Base-by-base conservation (phyloP, 2,329 filamentous ascomycete species). In the Colletotrichum gloeosporioides region DNA sequence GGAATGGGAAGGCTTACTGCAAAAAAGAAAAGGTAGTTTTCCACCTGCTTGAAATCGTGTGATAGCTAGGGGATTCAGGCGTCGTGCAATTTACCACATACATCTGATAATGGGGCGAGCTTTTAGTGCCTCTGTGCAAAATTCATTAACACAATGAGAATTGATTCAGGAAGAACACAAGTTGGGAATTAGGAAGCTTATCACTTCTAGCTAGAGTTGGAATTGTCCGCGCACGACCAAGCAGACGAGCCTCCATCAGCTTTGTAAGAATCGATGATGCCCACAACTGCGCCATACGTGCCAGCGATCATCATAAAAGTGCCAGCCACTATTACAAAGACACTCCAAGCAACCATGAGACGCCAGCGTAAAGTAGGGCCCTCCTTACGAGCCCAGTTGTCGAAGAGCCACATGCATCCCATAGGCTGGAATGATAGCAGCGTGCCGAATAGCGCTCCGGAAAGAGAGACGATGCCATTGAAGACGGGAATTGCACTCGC, bases 401-500 rank as follows among this genome's bases (percentile, higher is more conserved):
- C 81, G 16, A 71, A 82, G 2, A 82, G 53, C 81, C 81, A 82
- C 77, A 82, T 79, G 27, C 78, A 81, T 0, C 80, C 81, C 65
- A 81, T 80, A 0, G 80, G 79, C 29, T 82, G 78, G n/a, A 82
- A 76, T 81, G 83, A 81, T 69, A 83, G 78, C 8, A 82, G 29
- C 1, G 81, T 82, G 3, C 80, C 81, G 0, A 82, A 68, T 1
- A 84, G 78, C n/a, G 81, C 80, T 3, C 82, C 82, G 2, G 82
- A 78, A 2, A 84, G 77, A 4, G 82, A 82, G 3, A 84, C 78
- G 3, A 82, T 71, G 18, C 75, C 76, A 32, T 77, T 70, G 34
- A 80, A 81, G 4, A 79, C 77, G 0, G 80, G 79, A 12, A 81
- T 81, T 8, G 64, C 79, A 25, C 79, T 80, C 16, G 79, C 80